phyloP scores from a whole-genome alignment of 805 yeast species.

The Zygosaccharomyces gambellarensis region DNA sequence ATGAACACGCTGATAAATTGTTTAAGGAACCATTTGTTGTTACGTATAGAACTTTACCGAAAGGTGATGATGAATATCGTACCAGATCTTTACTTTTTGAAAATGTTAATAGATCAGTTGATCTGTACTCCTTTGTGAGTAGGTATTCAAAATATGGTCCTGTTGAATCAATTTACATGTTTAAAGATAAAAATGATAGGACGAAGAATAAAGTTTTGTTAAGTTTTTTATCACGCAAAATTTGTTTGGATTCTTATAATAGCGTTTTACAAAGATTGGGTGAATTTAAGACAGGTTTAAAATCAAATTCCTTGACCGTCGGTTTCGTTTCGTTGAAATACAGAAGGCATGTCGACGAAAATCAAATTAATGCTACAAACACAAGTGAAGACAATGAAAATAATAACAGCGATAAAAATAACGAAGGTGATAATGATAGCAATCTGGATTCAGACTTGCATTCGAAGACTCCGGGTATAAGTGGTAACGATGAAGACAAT shows the following conservation, averaged over 20 bases:
- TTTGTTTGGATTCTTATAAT: conserved; percentile 38
- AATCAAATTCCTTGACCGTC: conserved; percentile 38
- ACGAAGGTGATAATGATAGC: conserved; percentile 3
- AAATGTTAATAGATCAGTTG: conserved; percentile 22
- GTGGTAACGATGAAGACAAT: conserved; percentile 6
- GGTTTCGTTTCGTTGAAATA: conserved; percentile 34
- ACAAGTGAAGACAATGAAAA: too few species aligned
- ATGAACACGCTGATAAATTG: conserved; percentile 6
- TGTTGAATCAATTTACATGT: conserved; percentile 51
- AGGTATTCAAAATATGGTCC: conserved; percentile 54
- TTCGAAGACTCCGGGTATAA: conserved; percentile 38
- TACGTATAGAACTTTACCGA: conserved; percentile 27
- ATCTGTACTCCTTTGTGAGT: conserved; percentile 29
- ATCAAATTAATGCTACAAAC: background rate
- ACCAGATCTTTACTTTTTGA: conserved; percentile 32
- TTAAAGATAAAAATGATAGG: conserved; percentile 37
- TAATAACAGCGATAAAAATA: too few species aligned
- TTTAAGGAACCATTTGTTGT: conserved; percentile 21
- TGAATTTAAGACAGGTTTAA: conserved; percentile 35
- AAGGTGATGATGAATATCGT: conserved; percentile 32
- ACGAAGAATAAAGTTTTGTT: conserved; percentile 26
- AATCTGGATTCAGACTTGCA: conserved; percentile 29
- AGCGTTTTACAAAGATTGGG: conserved; percentile 35
- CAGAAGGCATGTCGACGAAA: conserved; percentile 26
- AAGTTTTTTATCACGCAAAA: conserved; percentile 33